Evolutionary conservation across 305 asterid genomes (phyloP).

Genomic region (Coffea humblotiana): DNA sequence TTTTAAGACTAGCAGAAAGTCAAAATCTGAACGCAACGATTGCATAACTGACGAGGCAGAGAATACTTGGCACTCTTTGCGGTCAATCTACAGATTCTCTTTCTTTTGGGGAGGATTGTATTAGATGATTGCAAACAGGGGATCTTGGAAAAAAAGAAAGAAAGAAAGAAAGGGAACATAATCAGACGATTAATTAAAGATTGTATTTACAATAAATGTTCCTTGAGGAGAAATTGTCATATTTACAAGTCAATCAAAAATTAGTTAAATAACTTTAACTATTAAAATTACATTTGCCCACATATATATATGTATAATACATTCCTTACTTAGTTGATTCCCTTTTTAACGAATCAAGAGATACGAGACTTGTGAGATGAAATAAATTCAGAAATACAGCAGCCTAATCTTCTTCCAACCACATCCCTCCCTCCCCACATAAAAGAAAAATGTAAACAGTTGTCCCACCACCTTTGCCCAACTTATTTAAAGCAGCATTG

Average conservation of each 20-base stretch:
- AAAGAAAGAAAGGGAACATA: neutral
- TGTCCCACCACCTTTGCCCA: neutral
- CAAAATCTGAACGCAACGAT: neutral
- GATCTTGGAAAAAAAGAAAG: too few species aligned
- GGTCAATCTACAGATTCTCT: neutral
- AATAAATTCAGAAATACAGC: too few species aligned
- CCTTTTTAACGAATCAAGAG: neutral
- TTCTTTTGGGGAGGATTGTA: neutral
- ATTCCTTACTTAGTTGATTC: neutral
- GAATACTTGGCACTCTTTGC: neutral
- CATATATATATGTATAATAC: too few species aligned
- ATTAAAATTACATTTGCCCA: too few species aligned
- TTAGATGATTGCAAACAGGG: neutral
- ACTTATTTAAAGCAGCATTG: slow-evolving; percentile 1
- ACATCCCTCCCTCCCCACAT: neutral
- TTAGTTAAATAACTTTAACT: too few species aligned
- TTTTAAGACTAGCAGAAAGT: neutral
- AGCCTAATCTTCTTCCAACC: neutral
- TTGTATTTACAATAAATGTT: too few species aligned
- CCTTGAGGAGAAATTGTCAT: too few species aligned
- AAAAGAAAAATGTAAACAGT: neutral
- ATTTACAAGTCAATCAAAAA: too few species aligned
- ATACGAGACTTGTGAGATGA: too few species aligned
- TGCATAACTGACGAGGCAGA: neutral
- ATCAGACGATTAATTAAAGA: too few species aligned